These are phyloP conservation scores for Tulasnella sp. DNA, from an alignment of 768 basidiomycete species.

Conservation along the genomic window DNA sequence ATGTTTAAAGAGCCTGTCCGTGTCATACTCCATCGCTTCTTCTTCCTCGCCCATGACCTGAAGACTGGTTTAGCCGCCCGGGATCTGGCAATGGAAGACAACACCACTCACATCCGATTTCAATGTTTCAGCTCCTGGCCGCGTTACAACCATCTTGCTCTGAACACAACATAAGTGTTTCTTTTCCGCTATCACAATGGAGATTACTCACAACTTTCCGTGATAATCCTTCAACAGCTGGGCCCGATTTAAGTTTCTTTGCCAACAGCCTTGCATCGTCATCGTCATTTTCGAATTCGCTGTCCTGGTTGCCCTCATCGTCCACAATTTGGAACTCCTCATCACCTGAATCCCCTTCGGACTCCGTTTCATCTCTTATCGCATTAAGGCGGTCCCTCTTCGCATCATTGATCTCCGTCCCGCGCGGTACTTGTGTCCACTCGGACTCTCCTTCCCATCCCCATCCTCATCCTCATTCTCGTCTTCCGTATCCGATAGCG, in stretches of 20 bases:
- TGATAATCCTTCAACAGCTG: constrained; percentile 12
- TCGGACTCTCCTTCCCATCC: neutral
- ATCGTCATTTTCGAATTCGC: constrained; percentile 60
- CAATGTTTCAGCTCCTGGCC: neutral
- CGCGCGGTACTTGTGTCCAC: constrained; percentile 13
- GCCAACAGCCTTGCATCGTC: constrained; percentile 35
- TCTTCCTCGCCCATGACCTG: constrained; percentile 59
- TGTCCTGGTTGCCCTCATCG: constrained; percentile 42
- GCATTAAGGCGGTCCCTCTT: constrained; percentile 7
- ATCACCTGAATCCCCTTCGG: constrained; percentile 18
- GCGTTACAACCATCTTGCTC: constrained; percentile 5
- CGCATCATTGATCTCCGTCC: constrained; percentile 21
- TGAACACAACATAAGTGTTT: neutral
- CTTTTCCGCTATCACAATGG: neutral
- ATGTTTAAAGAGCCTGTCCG: constrained; percentile 68
- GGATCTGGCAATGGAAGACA: neutral
- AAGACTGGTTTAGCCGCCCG: neutral
- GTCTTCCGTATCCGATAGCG: constrained; percentile 5
- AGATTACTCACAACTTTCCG: neutral
- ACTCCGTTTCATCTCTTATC: constrained; percentile 9
- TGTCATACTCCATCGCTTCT: constrained; percentile 65
- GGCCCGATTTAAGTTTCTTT: constrained; percentile 21
- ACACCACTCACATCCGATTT: neutral
- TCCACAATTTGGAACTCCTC: constrained; percentile 25
- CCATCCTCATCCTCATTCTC: constrained; percentile 21